These are phyloP conservation scores for Excoecaria agallocha DNA, from an alignment of 345 rosid species.

Conservation along the genomic window DNA sequence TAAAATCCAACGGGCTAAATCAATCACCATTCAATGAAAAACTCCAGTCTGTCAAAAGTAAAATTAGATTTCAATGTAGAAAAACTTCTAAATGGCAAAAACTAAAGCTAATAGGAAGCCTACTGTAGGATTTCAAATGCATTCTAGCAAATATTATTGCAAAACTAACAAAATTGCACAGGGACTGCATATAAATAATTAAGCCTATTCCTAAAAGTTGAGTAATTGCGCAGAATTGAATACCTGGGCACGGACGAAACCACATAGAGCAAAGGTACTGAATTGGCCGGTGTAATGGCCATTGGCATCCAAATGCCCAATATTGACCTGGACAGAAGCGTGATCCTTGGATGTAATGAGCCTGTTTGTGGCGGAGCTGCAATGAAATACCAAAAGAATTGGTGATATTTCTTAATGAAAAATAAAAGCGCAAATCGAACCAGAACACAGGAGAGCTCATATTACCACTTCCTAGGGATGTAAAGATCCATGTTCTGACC, in stretches of 20 bases:
- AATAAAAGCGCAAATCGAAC: background rate
- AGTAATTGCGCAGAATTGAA: background rate
- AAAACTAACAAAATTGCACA: background rate
- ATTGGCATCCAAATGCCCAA: conserved; percentile 59
- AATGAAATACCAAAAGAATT: conserved; percentile 8
- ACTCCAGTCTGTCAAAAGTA: no score
- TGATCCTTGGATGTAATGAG: conserved; percentile 71
- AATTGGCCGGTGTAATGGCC: conserved; percentile 50
- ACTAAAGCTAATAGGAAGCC: background rate
- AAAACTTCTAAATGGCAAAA: no score
- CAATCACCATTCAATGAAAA: no score
- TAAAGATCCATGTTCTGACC: conserved; percentile 81
- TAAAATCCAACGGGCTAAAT: no score
- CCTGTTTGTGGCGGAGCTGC: conserved; percentile 71
- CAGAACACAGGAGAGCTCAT: background rate
- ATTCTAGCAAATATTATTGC: background rate
- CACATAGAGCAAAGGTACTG: conserved; percentile 61
- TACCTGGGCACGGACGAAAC: conserved; percentile 70
- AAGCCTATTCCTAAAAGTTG: background rate
- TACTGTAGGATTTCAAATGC: background rate
- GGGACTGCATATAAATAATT: background rate
- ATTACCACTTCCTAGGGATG: conserved; percentile 90
- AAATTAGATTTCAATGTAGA: no score
- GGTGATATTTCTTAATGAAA: background rate
- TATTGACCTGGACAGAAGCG: conserved; percentile 64